Base-by-base conservation (phyloP, 225 moss, liverwort and hornwort genomes). In the Neckera pumila region DNA sequence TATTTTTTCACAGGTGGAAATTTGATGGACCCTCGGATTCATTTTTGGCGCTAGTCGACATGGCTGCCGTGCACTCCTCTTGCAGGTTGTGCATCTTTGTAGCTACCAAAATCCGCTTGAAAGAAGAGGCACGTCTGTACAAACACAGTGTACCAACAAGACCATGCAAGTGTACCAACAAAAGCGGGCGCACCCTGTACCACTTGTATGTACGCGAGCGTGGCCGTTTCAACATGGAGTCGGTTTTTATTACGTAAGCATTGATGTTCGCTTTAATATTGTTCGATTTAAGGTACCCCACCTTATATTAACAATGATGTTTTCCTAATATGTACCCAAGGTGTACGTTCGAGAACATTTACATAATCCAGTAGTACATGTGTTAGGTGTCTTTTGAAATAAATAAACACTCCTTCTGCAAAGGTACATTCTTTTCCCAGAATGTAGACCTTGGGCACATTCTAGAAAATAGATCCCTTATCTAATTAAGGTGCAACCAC, bases 21-120 rank as follows among this genome's bases (percentile, higher is more conserved):
- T 94, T 80, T 82, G 86, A 90, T 74, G 96, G 97, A 53, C 98
- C 98, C 67, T 92, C 94, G 42, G 79, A 92, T 76, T 84, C 94
- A 18, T 99, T 99, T 92, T 89, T 97, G 89, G 98, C 98, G 9
- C 89, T 99, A 38, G 96, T 99, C 80, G 97, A 99, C 86, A 97
- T 99, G 98, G 98, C 97, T 89, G 95, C 97, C 54, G 98, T 99
- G 88, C 98, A 99, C 90, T 99, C 98, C 54, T 99, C 98, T 57
- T 99, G 97, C 86, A 95, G 98, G 65, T 93, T 99, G 67, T 99
- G 98, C 89, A 96, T 99, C 67, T 92, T 95, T 81, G 62, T 96
- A 60, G 97, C 96, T 58, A 99, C 99, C 49, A 92, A 92, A 64
- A 92, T 96, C 65, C 96, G 90, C 83, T 58, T 76, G 83, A 80